These are phyloP conservation scores for Diaporthe ampelina DNA, from an alignment of 2,329 filamentous ascomycete genomes.

Conservation along the genomic window DNA sequence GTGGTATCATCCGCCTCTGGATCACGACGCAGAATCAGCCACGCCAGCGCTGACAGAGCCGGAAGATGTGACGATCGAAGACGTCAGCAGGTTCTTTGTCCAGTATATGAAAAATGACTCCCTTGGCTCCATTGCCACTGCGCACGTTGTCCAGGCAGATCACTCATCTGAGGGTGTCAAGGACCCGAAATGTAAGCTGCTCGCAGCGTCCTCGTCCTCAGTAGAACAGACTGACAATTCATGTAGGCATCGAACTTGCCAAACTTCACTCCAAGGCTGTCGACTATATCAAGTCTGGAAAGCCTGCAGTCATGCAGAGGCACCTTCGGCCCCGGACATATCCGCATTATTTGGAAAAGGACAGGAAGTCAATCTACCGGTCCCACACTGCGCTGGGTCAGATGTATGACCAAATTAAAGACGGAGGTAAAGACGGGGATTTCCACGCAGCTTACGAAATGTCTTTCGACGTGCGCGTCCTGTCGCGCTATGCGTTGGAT, in stretches of 20 bases:
- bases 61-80: constrained; percentile 76
- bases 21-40: constrained; percentile 64
- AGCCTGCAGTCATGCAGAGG: constrained; percentile 76
- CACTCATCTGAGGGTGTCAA: constrained; percentile 70
- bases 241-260: constrained; percentile 77
- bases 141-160: constrained; percentile 87
- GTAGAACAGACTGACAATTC: constrained; percentile 34
- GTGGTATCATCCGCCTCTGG: constrained; percentile 84
- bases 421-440: constrained; percentile 67
- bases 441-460: constrained; percentile 81
- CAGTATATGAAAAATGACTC: constrained; percentile 93
- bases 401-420: constrained; percentile 79
- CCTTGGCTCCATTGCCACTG: constrained; percentile 82
- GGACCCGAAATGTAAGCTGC: constrained; percentile 72
- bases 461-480: constrained; percentile 82
- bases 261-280: constrained; percentile 90
- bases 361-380: constrained; percentile 65
- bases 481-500: constrained; percentile 71
- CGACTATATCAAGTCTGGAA: constrained; percentile 93
- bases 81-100: constrained; percentile 89
- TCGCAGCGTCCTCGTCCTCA: too few species aligned
- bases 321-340: constrained; percentile 73
- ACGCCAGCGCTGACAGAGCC: not conserved
- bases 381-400: constrained; percentile 82
- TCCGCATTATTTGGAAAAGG: constrained; percentile 92